These are phyloP conservation scores for Fonsecaea multimorphosa DNA, from an alignment of 2,329 filamentous ascomycete genomes.

Conservation along the genomic window DNA sequence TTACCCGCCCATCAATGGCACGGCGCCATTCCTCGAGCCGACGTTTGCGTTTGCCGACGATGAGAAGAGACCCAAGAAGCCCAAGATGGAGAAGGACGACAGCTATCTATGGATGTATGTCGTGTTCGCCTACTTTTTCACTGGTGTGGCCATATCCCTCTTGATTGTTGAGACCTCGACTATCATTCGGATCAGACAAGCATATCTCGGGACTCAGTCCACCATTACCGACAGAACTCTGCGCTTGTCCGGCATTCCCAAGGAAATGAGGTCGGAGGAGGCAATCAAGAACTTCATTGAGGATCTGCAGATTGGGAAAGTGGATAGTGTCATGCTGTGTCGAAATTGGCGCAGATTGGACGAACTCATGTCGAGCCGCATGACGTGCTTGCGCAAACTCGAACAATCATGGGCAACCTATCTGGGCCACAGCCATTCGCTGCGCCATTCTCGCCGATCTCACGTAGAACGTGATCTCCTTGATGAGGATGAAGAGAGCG, in stretches of 20 bases:
- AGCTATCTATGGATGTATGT: conserved; percentile 90
- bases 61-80: conserved; percentile 39
- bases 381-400: conserved; percentile 69
- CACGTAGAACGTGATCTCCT: conserved; percentile 49
- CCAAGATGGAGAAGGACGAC: conserved; percentile 44
- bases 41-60: conserved; percentile 41
- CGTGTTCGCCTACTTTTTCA: conserved; percentile 94
- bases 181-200: conserved; percentile 84
- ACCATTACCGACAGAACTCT: conserved; percentile 97
- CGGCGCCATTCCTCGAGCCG: conserved; percentile 22
- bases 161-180: conserved; percentile 82
- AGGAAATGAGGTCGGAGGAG: conserved; percentile 76
- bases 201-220: conserved; percentile 89
- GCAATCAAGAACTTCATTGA: conserved; percentile 88
- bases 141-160: conserved; percentile 77
- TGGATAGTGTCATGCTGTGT: conserved; percentile 86
- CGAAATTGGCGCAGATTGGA: conserved; percentile 86
- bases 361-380: conserved; percentile 70
- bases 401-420: conserved; percentile 85
- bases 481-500: conserved; percentile 63
- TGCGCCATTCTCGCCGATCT: conserved; percentile 53
- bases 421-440: conserved; percentile 60
- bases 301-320: conserved; percentile 83
- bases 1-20: conserved; percentile 35
- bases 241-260: conserved; percentile 84